Evolutionary conservation across 441 rosid genomes (phyloP).

Genomic region (Biscutella auriculata): DNA sequence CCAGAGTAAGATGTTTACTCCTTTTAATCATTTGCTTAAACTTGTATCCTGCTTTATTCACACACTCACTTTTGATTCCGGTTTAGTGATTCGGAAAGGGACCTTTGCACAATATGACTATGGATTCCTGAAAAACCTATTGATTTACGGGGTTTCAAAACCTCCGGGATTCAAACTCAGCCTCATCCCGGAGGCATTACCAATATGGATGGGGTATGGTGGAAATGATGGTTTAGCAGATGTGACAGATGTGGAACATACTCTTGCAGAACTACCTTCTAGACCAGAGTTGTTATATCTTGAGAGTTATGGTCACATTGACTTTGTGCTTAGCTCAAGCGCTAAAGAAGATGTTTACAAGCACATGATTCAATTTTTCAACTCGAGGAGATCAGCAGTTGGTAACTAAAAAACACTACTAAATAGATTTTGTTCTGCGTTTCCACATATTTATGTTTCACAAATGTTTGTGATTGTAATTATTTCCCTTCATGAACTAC

Average conservation of each 20-base stretch:
- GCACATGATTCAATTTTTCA: conserved; percentile 53
- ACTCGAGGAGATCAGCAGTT: conserved; percentile 31
- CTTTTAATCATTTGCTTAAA: not conserved
- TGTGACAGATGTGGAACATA: conserved; percentile 43
- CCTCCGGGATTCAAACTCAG: conserved; percentile 65
- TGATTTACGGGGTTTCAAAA: conserved; percentile 36
- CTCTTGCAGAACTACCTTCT: conserved; percentile 39
- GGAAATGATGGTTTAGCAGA: conserved; percentile 72
- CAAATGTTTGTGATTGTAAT: not conserved
- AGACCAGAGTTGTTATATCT: conserved; percentile 60
- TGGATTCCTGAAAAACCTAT: conserved; percentile 49
- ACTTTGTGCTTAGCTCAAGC: conserved; percentile 45
- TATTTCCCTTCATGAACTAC: not conserved
- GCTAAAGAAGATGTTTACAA: conserved; percentile 53
- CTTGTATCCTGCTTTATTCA: too few species aligned
- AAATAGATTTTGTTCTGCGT: not conserved
- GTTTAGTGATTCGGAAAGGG: conserved; percentile 77
- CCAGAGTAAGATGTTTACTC: conserved; percentile 47
- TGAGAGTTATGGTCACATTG: conserved; percentile 73
- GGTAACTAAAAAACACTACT: conserved; percentile 26
- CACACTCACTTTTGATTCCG: not conserved
- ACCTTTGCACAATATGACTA: conserved; percentile 66
- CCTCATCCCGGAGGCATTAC: conserved; percentile 50
- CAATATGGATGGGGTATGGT: conserved; percentile 84
- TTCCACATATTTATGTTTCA: not conserved